Base-by-base conservation (phyloP, 2,329 filamentous ascomycete genomes). In the Beauveria rudraprayagi region DNA sequence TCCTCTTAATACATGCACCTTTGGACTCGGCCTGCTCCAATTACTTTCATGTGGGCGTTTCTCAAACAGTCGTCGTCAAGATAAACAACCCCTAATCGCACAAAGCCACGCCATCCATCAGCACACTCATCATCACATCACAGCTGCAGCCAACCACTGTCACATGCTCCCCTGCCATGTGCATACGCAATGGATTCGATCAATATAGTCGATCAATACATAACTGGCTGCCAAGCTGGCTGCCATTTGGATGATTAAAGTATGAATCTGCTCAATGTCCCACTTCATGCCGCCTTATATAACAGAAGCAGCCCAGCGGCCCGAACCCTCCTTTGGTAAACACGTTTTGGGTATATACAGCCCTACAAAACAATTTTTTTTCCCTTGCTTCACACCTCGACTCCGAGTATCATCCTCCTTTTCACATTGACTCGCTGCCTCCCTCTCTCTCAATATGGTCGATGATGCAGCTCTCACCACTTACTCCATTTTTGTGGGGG, bases 331-430 rank as follows among this genome's bases (percentile, higher is more conserved):
- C 28, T 46, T 46, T 11, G 5, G 10, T 50, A 57, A 57, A 40
- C 46, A 37, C 40, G 40, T 34, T 22, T 37, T 53, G 57, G 57
- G 57, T 60, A 60, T 60, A 60, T 60, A 60, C 57, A 61, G 47
- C 40, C 53, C 51, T 37, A 44, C 16, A 26, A 17, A 40, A 61
- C 1, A 22, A 1, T 22, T 46, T 17, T 30, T 30, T 16, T 40
- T 14, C 16, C 44, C 28, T 48, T n/a, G 17, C 46, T 17, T 28
- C 26, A 41, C 43, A 22, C 17, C 16, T 19, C 19, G 17, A 43
- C 56, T 52, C 37, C 26, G 5, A 51, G 41, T 17, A 19, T 41
- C 41, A 26, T n/a, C 43, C n/a, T 10, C 43, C 11, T 24, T 9
- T 19, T 34, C 10, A 34, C 30, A 34, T 11, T 34, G 30, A 34